Base-by-base conservation (phyloP, 2,329 filamentous ascomycete species). In the Zasmidium citrigriseum region DNA sequence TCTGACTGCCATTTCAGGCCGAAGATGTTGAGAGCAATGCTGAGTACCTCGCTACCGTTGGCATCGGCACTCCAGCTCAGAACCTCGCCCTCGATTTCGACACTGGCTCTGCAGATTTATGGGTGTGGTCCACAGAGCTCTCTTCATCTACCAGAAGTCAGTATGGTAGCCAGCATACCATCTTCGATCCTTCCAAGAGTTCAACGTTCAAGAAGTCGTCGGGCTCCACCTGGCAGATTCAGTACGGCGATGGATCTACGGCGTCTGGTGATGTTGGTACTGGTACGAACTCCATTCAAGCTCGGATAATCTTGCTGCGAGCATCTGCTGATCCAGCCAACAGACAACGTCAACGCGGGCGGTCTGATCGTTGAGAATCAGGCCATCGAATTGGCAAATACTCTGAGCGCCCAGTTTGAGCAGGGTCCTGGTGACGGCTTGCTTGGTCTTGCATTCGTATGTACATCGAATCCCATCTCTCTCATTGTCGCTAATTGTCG, bases 71-170 rank as follows among this genome's bases (percentile, higher is more conserved):
- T 1, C 86, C 86, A 14, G 73, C 80, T 2, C 87, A 90, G 75
- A 85, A 75, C 47, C 64, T 64, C 18, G 57, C 54, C 11, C 54
- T 65, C 23, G 61, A 89, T 67, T 89, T 90, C 60, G 88, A 91
- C 70, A 89, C 87, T 41, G 87, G 86, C n/a, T 88, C 85, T 20
- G 81, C 86, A 22, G 87, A 89, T 75, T 77, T 88, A 21, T 90
- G 86, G 87, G 66, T 70, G 14, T 66, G 63, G 64, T 59, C 58
- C 45, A 66, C 64, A 18, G 62, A 61, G 38, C 60, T 66, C 9
- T 58, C 64, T 14, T 38, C 57, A 3, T 54, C 58, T 22, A 45
- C 20, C 46, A 45, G 25, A 53, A 57, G 21, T 14, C 46, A 54
- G 9, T 46, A 47, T 21, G 50, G 46, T 18, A 53, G 55, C 50